Percentiles rank a stretch among this genome's conserved stretches.
These are phyloP conservation scores for Thielaviopsis musarum DNA, from an alignment of 2,329 filamentous ascomycete genomes.

Conservation along the genomic window DNA sequence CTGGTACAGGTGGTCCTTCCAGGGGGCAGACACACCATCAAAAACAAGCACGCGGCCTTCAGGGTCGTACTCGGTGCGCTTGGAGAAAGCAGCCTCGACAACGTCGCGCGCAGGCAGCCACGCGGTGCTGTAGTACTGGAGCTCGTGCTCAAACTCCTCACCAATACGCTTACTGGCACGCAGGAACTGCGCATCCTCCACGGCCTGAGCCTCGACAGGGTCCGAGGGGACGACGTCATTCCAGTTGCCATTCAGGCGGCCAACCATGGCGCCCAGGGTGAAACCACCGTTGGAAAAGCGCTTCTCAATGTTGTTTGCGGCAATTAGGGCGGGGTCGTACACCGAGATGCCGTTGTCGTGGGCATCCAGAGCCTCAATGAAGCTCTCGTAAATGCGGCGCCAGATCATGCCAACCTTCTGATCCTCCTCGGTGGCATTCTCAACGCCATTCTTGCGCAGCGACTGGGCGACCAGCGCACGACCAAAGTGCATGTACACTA, in stretches of 20 bases:
- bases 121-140: constrained; percentile 55
- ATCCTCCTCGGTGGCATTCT: constrained; percentile 36
- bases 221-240: constrained; percentile 46
- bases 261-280: constrained; percentile 68
- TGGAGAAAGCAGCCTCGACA: constrained; percentile 59
- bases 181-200: constrained; percentile 68
- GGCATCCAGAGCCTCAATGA: constrained; percentile 90
- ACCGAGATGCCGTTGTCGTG: constrained; percentile 89
- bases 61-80: constrained; percentile 49
- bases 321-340: constrained; percentile 56
- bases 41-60: constrained; percentile 71
- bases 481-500: constrained; percentile 94
- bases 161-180: constrained; percentile 70
- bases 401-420: constrained; percentile 60
- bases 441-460: constrained; percentile 21
- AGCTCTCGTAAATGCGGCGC: constrained; percentile 79
- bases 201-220: constrained; percentile 38
- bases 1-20: constrained; percentile 91
- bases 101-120: constrained; percentile 81
- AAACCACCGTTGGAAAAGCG: constrained; percentile 72
- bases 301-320: constrained; percentile 58
- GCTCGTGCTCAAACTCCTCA: constrained; percentile 67
- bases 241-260: constrained; percentile 63
- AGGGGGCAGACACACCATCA: constrained; percentile 61
- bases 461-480: constrained; percentile 55